Percentiles rank a stretch among this genome's conserved stretches.
These are phyloP conservation scores for Arabidopsis thaliana DNA, from an alignment of 345 rosid species.

Conservation along the genomic window DNA sequence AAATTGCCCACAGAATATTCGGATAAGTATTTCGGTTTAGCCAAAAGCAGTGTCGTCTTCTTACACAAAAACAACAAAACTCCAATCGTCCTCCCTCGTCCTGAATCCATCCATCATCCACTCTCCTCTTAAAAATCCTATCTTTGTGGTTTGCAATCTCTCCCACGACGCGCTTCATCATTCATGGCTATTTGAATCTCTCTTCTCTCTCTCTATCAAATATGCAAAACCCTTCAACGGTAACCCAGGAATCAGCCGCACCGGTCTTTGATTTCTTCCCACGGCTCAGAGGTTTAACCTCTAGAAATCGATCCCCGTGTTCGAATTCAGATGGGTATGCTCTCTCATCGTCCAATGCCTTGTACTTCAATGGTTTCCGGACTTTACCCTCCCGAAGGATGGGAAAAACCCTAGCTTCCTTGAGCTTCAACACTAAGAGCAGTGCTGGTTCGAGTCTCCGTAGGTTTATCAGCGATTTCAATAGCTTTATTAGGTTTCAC, in stretches of 20 bases:
- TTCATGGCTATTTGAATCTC: constrained; percentile 23
- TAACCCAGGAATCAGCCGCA: constrained; percentile 60
- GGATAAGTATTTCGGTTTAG: constrained; percentile 35
- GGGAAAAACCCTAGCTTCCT: constrained; percentile 56
- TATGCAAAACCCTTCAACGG: constrained; percentile 75
- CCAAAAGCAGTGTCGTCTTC: neutral
- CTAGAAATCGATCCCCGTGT: constrained; percentile 47
- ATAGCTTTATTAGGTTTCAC: constrained; percentile 66
- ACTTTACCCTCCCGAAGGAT: constrained; percentile 38
- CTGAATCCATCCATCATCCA: constrained; percentile 8
- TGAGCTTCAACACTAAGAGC: constrained; percentile 57
- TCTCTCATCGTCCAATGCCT: constrained; percentile 56
- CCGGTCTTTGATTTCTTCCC: constrained; percentile 57
- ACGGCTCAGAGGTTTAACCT: constrained; percentile 58
- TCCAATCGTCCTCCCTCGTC: constrained; percentile 14
- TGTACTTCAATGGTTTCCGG: constrained; percentile 55
- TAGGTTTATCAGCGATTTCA: constrained; percentile 65
- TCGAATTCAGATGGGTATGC: constrained; percentile 57
- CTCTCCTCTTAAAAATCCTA: constrained; percentile 22
- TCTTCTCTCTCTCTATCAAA: constrained; percentile 22
- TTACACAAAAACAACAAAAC: neutral
- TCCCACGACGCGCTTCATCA: neutral
- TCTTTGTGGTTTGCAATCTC: constrained; percentile 39
- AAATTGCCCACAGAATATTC: constrained; percentile 24
- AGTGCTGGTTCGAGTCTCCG: constrained; percentile 51